Evolutionary conservation across 2,329 filamentous ascomycete species (phyloP), one percentile per base, ranked within the genome.

Genomic region (Rutstroemia sp.): DNA sequence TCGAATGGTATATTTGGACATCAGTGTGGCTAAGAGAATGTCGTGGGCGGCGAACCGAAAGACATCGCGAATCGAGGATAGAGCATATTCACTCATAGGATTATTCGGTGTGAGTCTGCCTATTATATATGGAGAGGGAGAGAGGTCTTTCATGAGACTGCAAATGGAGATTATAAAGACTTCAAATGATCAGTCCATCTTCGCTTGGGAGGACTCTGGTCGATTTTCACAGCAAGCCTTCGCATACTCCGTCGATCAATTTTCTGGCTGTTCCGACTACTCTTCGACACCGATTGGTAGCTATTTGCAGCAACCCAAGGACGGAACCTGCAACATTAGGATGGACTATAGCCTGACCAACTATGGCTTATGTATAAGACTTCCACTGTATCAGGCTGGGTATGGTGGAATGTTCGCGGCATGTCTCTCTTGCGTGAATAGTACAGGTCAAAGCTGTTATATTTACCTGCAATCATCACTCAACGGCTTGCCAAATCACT

Each of bases 81-180:
- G 21, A 16, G 47, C 53, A n/a, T 56, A 56, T 34, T 56, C 19
- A 25, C 27, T 56, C 6, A 34, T 56, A 23, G 47, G 54, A 12
- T 19, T 56, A 7, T 56, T 51, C 12, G n/a, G 21, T 27, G 39
- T 46, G 17, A 51, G 51, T 5, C 19, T 56, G 10, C 48, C 54
- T 7, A 5, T 46, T 1, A n/a, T 39, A 2, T 56, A 56, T 14
- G 39, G 47, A 8, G 47, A 51, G 27, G 47, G 47, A 9, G 21
- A 10, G 2, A 51, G 42, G 2, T 39, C 47, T 17, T 51, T 51
- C 16, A 30, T n/a, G 16, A 36, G 27, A 21, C 16, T 51, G 7
- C 54, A 56, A 39, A 36, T 44, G 30, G 54, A 51, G 27, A 38
- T 51, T 17, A 5, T 56, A 16, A 56, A 38, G 46, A 51, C 19